Percentiles rank a stretch among this genome's conserved stretches.
Evolutionary conservation across 306 rosid genomes (phyloP).

Genomic region (cucumber (Cucumis sativus)): Cucumber_9930_V3 NC_026657.2:34717501-34718000

Average conservation of each 20-base stretch:
- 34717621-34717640: conserved; percentile 6
- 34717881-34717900: background rate
- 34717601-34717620: conserved; percentile 12
- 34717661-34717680: conserved; percentile 16
- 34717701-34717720: conserved; percentile 56
- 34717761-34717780: conserved; percentile 71
- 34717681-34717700: conserved; percentile 56
- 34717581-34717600: conserved; percentile 27
- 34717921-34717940: background rate
- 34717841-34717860: background rate
- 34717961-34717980: no score
- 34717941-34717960: background rate
- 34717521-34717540: conserved; percentile 18
- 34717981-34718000: no score
- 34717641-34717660: conserved; percentile 2
- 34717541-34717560: conserved; percentile 23
- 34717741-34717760: conserved; percentile 24
- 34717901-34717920: background rate
- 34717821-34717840: background rate
- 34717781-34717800: conserved; percentile 6
- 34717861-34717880: background rate
- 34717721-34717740: conserved; percentile 25
- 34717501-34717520: conserved; percentile 62
- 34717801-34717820: background rate
- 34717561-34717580: conserved; percentile 39